Conservation (phyloP, 805 yeast species). For the Wickerhamiella hasegawae region DNA sequence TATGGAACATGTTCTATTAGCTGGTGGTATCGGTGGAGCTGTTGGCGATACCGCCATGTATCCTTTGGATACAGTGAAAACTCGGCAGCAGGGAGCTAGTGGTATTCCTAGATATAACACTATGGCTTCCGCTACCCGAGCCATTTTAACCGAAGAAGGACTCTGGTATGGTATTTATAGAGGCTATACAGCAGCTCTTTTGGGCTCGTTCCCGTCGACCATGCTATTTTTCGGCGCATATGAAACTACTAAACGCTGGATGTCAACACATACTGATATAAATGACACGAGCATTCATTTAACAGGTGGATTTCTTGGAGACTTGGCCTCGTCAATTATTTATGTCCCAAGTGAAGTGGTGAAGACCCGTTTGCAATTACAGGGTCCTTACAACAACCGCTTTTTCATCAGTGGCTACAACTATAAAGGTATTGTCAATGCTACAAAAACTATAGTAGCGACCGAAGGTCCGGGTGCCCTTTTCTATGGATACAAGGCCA, state of each 20-base stretch:
- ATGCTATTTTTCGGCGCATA: slow-evolving; percentile 88
- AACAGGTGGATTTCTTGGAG: slow-evolving; percentile 85
- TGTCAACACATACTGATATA: slow-evolving; percentile 45
- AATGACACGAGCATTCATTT: slow-evolving; percentile 73
- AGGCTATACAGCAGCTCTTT: slow-evolving; percentile 81
- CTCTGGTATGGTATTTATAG: slow-evolving; percentile 70
- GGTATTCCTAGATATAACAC: slow-evolving; percentile 47
- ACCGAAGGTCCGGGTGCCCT: slow-evolving; percentile 64
- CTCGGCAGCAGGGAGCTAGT: slow-evolving; percentile 93
- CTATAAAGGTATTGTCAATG: slow-evolving; percentile 59
- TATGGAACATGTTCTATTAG: slow-evolving; percentile 33
- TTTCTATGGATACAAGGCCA: slow-evolving; percentile 87
- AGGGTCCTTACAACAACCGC: slow-evolving; percentile 73
- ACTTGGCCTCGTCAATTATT: slow-evolving; percentile 68
- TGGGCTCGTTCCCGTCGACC: slow-evolving; percentile 81
- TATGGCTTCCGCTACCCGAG: slow-evolving; percentile 59
- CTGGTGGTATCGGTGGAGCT: slow-evolving; percentile 92
- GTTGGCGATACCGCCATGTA: slow-evolving; percentile 90
- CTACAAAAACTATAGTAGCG: slow-evolving; percentile 43
- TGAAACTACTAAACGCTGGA: slow-evolving; percentile 57
- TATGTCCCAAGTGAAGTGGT: slow-evolving; percentile 94
- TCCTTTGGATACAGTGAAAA: slow-evolving; percentile 89
- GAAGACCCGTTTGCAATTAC: slow-evolving; percentile 84
- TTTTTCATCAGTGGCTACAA: slow-evolving; percentile 73
- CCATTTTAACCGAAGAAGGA: slow-evolving; percentile 78